Percentiles rank a stretch among this genome's conserved stretches.
Conservation (phyloP, 805 yeast genomes). For the Pichia exigua region DNA sequence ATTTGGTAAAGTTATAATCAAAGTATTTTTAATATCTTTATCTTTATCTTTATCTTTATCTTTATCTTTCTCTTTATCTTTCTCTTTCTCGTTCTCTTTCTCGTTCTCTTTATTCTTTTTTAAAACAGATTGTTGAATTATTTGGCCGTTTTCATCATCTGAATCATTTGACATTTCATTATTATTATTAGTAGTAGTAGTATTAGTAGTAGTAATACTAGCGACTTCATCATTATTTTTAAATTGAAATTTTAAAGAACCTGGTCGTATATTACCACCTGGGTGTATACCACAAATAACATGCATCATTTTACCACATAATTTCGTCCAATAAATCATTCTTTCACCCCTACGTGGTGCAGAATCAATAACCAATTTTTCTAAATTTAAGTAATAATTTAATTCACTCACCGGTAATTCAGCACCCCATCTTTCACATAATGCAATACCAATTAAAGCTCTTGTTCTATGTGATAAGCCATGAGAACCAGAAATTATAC, state of each 20-base stretch:
- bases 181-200: no score
- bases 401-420: slow-evolving; percentile 55
- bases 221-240: slow-evolving; percentile 13
- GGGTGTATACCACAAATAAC: slow-evolving; percentile 77
- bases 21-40: slow-evolving; percentile 19
- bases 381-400: slow-evolving; percentile 37
- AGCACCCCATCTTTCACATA: slow-evolving; percentile 80
- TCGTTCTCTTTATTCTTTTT: background rate
- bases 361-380: slow-evolving; percentile 40
- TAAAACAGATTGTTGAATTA: background rate
- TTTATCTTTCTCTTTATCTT: slow-evolving; percentile 1
- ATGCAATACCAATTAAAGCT: slow-evolving; percentile 63
- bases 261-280: slow-evolving; percentile 67
- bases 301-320: slow-evolving; percentile 66
- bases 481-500: slow-evolving; percentile 67
- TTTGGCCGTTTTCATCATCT: slow-evolving; percentile 7
- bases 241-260: slow-evolving; percentile 41
- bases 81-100: background rate
- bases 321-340: slow-evolving; percentile 65
- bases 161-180: slow-evolving; percentile 5
- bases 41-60: background rate
- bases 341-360: slow-evolving; percentile 35
- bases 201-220: background rate
- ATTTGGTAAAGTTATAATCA: slow-evolving; percentile 32
- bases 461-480: slow-evolving; percentile 67